Percentiles rank a stretch among this genome's conserved stretches.
Conservation (phyloP, 345 rosid species). For the Punica granatum region DNA sequence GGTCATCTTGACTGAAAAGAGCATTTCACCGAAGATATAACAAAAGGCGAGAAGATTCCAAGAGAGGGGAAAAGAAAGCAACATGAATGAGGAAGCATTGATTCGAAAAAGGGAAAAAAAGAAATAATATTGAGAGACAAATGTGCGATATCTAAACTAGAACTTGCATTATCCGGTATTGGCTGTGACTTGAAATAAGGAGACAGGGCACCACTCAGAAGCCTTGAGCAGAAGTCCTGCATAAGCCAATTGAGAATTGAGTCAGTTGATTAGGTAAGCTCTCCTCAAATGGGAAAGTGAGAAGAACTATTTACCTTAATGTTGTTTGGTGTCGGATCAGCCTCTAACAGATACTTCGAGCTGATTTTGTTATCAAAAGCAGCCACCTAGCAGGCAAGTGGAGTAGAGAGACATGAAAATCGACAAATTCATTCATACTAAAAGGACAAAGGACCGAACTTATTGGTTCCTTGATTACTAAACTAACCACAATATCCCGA, state of each 20-base stretch:
- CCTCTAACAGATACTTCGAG: conserved; percentile 61
- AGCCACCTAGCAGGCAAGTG: conserved; percentile 42
- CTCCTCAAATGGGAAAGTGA: conserved; percentile 6
- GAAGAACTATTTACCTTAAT: conserved; percentile 45
- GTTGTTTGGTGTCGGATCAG: conserved; percentile 51
- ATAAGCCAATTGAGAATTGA: conserved; percentile 15
- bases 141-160: neutral
- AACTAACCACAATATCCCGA: conserved; percentile 49
- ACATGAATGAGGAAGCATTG: neutral
- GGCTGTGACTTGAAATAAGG: conserved; percentile 75
- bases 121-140: neutral
- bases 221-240: conserved; percentile 61
- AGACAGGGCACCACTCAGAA: conserved; percentile 41
- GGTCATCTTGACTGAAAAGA: neutral
- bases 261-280: conserved; percentile 5
- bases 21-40: neutral
- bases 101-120: neutral
- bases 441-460: neutral
- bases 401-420: conserved; percentile 10
- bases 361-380: conserved; percentile 68
- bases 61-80: neutral
- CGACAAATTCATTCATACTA: neutral
- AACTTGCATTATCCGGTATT: conserved; percentile 70
- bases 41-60: neutral
- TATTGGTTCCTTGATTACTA: conserved; percentile 1